These are phyloP conservation scores for Pleurotus tuber-regium DNA, from an alignment of 768 basidiomycete species.

Conservation along the genomic window DNA sequence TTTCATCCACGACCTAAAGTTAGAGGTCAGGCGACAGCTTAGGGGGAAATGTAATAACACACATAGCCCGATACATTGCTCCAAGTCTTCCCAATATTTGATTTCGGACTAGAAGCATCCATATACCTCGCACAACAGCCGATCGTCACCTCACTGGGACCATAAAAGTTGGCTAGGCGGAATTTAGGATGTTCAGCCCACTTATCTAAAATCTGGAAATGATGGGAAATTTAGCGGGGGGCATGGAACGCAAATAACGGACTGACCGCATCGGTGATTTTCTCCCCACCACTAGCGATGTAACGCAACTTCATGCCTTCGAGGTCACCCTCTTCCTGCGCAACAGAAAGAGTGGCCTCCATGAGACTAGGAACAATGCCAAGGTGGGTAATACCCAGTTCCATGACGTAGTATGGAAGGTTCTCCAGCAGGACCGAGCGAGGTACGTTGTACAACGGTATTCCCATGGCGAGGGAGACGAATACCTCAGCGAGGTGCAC, in stretches of 20 bases:
- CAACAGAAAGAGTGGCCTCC: slow-evolving; percentile 43
- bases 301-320: slow-evolving; percentile 34
- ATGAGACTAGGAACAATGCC: slow-evolving; percentile 53
- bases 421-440: slow-evolving; percentile 43
- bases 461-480: slow-evolving; percentile 39
- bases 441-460: slow-evolving; percentile 40
- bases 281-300: slow-evolving; percentile 50
- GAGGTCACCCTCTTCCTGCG: slow-evolving; percentile 18
- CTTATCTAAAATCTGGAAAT: slow-evolving; percentile 36
- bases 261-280: slow-evolving; percentile 48
- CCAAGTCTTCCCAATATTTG: slow-evolving; percentile 44
- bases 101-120: slow-evolving; percentile 34
- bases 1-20: slow-evolving; percentile 40
- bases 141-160: slow-evolving; percentile 52
- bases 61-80: slow-evolving; percentile 34
- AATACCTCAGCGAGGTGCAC: slow-evolving; percentile 47
- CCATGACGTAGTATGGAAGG: slow-evolving; percentile 33
- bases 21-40: slow-evolving; percentile 14
- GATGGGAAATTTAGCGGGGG: background rate
- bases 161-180: slow-evolving; percentile 48
- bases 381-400: slow-evolving; percentile 42
- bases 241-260: background rate
- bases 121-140: slow-evolving; percentile 47
- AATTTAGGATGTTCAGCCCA: slow-evolving; percentile 46
- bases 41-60: slow-evolving; percentile 7